These are phyloP conservation scores for Cystobasidium tubakii DNA, from an alignment of 768 basidiomycete species.

Conservation along the genomic window DNA sequence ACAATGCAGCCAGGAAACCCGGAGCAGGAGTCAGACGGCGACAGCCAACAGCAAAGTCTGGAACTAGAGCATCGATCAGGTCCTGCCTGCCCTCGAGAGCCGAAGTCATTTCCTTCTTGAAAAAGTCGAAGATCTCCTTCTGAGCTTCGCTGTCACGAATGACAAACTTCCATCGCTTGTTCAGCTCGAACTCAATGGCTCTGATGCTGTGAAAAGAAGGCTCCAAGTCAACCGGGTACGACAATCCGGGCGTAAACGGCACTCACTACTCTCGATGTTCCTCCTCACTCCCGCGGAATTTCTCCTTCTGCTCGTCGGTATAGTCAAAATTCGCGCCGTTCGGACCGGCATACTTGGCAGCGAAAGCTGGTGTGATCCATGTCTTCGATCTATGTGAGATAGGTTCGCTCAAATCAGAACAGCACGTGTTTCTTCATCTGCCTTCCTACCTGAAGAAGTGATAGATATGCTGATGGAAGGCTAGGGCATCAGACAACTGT, in stretches of 20 bases:
- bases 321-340: constrained; percentile 42
- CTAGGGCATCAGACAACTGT: neutral
- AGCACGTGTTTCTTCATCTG: too few species aligned
- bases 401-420: too few species aligned
- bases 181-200: constrained; percentile 31
- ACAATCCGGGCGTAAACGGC: neutral
- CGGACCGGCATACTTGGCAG: constrained; percentile 40
- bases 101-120: constrained; percentile 20
- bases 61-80: constrained; percentile 24
- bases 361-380: constrained; percentile 42
- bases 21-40: neutral
- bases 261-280: constrained; percentile 12
- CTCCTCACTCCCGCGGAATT: constrained; percentile 31
- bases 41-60: constrained; percentile 24
- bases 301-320: constrained; percentile 37
- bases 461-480: neutral
- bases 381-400: constrained; percentile 40
- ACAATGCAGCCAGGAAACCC: constrained; percentile 23
- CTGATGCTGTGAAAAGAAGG: neutral
- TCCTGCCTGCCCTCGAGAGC: neutral
- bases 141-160: constrained; percentile 35
- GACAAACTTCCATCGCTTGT: constrained; percentile 33
- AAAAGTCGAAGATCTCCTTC: constrained; percentile 22
- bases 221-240: neutral
- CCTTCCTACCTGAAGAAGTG: constrained; percentile 19